Conservation (phyloP, 2,329 filamentous ascomycete species). For the Penicillium sp. region DNA sequence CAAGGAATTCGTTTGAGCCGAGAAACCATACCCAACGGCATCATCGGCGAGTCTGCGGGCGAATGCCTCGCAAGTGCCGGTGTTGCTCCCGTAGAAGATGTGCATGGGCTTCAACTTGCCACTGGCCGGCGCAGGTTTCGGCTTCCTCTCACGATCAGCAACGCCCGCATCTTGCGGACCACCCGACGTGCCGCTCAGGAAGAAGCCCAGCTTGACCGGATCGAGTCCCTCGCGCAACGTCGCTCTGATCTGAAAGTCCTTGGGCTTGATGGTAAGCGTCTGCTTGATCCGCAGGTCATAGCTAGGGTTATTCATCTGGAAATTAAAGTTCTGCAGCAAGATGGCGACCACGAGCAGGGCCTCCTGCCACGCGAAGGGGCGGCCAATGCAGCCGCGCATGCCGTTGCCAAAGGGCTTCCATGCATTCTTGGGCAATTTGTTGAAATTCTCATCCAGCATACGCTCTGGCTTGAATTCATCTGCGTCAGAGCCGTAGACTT, state of each 20-base stretch:
- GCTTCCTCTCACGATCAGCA: slow-evolving; percentile 22
- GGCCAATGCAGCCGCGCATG: slow-evolving; percentile 66
- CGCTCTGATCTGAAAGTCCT: slow-evolving; percentile 62
- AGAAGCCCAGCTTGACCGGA: slow-evolving; percentile 42
- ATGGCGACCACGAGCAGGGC: slow-evolving; percentile 60
- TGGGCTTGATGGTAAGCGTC: slow-evolving; percentile 44
- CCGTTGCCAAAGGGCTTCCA: slow-evolving; percentile 78
- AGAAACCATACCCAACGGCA: slow-evolving; percentile 60
- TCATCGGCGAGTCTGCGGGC: slow-evolving; percentile 61
- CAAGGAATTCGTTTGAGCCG: slow-evolving; percentile 55
- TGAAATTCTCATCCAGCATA: slow-evolving; percentile 68
- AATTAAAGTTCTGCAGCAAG: slow-evolving; percentile 69
- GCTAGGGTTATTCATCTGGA: slow-evolving; percentile 58
- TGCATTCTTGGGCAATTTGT: slow-evolving; percentile 59
- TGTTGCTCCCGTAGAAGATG: slow-evolving; percentile 72
- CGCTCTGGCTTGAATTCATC: slow-evolving; percentile 66
- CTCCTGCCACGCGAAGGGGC: slow-evolving; percentile 74
- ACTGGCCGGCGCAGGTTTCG: slow-evolving; percentile 11
- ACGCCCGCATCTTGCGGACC: slow-evolving; percentile 10
- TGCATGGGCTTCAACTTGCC: slow-evolving; percentile 51
- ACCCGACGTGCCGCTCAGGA: slow-evolving; percentile 26
- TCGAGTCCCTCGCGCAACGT: slow-evolving; percentile 52
- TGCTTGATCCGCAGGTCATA: slow-evolving; percentile 41
- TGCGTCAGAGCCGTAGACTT: slow-evolving; percentile 64
- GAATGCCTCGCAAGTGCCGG: slow-evolving; percentile 70